phyloP scores from a whole-genome alignment of 148 eudicot species.

The Silene latifolia region DNA sequence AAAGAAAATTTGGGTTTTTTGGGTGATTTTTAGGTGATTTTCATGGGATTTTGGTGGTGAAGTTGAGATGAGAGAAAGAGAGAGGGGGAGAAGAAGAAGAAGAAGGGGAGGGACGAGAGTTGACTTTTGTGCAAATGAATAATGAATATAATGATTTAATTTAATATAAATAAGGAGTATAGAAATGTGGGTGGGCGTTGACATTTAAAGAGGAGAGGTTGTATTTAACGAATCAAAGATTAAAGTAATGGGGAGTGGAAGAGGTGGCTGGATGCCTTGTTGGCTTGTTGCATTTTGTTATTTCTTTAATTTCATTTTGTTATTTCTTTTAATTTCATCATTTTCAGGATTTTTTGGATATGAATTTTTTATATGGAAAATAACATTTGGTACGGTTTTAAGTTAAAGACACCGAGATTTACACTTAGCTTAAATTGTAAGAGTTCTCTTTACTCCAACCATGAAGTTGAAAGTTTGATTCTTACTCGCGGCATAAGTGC shows the following conservation, averaged over 20 bases:
- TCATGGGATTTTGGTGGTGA: conserved; percentile 10
- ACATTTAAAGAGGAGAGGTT: conserved; percentile 23
- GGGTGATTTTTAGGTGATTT: neutral
- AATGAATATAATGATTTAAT: neutral
- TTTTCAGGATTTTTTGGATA: no score
- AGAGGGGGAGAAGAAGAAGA: neutral
- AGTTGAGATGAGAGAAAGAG: neutral
- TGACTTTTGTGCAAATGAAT: conserved; percentile 24
- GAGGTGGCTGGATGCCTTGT: conserved; percentile 15
- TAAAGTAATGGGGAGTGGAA: conserved; percentile 7
- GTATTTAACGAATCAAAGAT: conserved; percentile 9
- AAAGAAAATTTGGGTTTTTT: neutral
- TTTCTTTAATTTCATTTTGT: no score
- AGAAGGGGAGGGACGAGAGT: conserved; percentile 7
- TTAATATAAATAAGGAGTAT: neutral
- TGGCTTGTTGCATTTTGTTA: neutral
- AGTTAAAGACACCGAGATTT: no score
- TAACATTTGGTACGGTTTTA: no score
- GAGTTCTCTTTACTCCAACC: no score
- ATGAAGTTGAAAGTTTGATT: no score
- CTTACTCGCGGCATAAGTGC: no score
- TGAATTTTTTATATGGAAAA: no score
- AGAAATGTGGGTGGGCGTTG: conserved; percentile 31
- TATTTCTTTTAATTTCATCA: no score
- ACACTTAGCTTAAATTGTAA: no score